Evolutionary conservation across 228 moss, liverwort and hornwort species (phyloP), one percentile per base, ranked within the genome.

Genomic region (Sphagnum magellanicum): DNA sequence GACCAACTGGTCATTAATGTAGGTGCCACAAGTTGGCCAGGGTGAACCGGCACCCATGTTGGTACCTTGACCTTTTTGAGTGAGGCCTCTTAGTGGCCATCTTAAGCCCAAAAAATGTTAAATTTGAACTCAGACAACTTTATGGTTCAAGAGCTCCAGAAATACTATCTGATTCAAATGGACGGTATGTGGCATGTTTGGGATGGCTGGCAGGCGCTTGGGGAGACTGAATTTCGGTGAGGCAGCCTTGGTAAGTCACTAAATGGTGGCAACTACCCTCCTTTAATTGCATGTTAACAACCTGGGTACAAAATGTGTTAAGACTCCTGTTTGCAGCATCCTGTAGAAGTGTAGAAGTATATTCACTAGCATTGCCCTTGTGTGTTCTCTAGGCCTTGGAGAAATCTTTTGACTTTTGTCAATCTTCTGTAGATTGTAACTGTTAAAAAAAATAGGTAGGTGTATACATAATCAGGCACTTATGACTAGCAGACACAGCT

Each of bases 221-320:
- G 77, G 86, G 72, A 63, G 74, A 73, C 71, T 82, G 82, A 79
- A 79, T 74, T 75, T 82, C 77, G 55, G 79, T 74, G 81, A 73
- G 68, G 60, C 75, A 73, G 66, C 77, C 73, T 50, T 73, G 74
- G 66, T 86, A 66, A 77, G 63, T 53, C 66, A 72, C 65, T 77
- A 70, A 58, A 65, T 72, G 74, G 68, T 73, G 52, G 50, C 74
- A 66, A 70, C 72, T 61, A 64, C 64, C 61, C 75, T 75, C 16
- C 64, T 32, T n/a, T n/a, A n/a, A n/a, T 7, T 51, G 70, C 71
- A 60, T 69, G 75, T n/a, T 75, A 77, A 66, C 77, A 65, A 74
- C 75, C 67, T 81, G 5, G 6, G 49, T n/a, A 65, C 46, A 49
- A 50, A 50, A 64, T 9, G 64, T 11, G 49, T 32, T 4, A n/a